phyloP scores from a whole-genome alignment of 179 eudicot species.

The Spergularia azorica region DNA sequence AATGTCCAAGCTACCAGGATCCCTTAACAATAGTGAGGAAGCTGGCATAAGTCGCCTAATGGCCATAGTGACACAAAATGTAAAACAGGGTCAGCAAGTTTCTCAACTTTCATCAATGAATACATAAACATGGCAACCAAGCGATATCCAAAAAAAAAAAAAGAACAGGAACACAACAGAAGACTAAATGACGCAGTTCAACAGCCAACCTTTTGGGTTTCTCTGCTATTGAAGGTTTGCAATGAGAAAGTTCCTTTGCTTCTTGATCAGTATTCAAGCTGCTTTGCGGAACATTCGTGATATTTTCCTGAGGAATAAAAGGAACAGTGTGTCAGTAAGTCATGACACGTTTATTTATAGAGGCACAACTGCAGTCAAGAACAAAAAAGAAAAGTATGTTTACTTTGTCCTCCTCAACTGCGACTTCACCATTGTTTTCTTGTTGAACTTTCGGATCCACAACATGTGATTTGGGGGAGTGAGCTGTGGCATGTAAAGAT shows the following conservation, averaged over 20 bases:
- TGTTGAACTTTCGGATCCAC: constrained; percentile 15
- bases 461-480: constrained; percentile 31
- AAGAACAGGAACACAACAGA: neutral
- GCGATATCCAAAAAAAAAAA: neutral
- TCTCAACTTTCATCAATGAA: neutral
- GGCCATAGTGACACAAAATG: constrained; percentile 23
- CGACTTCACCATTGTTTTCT: constrained; percentile 26
- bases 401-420: constrained; percentile 41
- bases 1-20: constrained; percentile 42
- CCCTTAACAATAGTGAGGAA: constrained; percentile 73
- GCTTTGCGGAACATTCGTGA: constrained; percentile 10
- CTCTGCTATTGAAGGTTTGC: constrained; percentile 29
- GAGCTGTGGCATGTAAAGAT: constrained; percentile 23
- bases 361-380: neutral
- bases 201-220: constrained; percentile 55
- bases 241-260: constrained; percentile 19
- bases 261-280: constrained; percentile 16
- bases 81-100: neutral
- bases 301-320: constrained; percentile 33
- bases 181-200: constrained; percentile 5
- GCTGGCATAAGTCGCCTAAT: constrained; percentile 88
- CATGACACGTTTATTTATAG: constrained; percentile 2
- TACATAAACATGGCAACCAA: neutral
- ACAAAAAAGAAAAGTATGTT: constrained; percentile 4
- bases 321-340: constrained; percentile 7